Conservation (phyloP, 495 filamentous ascomycete genomes). For the Articulospora tetracladia region DNA sequence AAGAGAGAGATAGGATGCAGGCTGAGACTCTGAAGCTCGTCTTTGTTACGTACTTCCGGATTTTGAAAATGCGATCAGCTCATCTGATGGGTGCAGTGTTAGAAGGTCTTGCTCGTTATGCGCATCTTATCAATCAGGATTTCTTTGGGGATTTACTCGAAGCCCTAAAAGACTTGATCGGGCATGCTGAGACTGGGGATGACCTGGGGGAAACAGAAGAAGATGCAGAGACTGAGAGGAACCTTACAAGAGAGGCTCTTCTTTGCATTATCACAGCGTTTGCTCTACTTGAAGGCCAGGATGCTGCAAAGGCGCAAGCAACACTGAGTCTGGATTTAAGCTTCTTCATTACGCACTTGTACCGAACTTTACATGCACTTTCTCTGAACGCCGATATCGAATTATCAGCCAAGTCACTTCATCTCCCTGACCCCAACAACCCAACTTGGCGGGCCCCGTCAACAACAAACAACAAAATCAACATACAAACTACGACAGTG, state of each 20-base stretch:
- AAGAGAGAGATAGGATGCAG: conserved; percentile 89
- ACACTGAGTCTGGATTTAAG: conserved; percentile 81
- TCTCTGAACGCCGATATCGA: conserved; percentile 84
- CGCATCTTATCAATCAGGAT: conserved; percentile 95
- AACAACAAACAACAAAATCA: conserved; percentile 61
- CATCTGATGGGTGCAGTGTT: conserved; percentile 90
- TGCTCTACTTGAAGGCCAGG: conserved; percentile 86
- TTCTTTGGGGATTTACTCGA: conserved; percentile 97
- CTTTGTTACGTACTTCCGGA: conserved; percentile 90
- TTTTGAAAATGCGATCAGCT: conserved; percentile 74
- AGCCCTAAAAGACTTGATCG: conserved; percentile 86
- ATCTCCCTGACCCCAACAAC: conserved; percentile 69
- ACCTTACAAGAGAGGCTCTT: conserved; percentile 79
- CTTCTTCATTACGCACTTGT: conserved; percentile 93
- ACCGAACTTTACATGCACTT: conserved; percentile 72
- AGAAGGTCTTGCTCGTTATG: conserved; percentile 84
- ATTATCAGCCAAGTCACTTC: conserved; percentile 72
- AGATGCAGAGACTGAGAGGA: conserved; percentile 45
- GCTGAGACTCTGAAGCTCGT: conserved; percentile 93
- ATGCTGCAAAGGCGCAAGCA: conserved; percentile 59
- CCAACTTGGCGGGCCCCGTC: conserved; percentile 19
- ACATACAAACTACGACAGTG: conserved; percentile 88
- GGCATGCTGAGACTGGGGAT: conserved; percentile 53
- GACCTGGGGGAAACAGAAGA: conserved; percentile 40
- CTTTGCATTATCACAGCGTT: conserved; percentile 95